Evolutionary conservation across 192 early-diverging fungal genomes (phyloP), one percentile per base, ranked within the genome.

Genomic region (Helicostylum pulchrum): DNA sequence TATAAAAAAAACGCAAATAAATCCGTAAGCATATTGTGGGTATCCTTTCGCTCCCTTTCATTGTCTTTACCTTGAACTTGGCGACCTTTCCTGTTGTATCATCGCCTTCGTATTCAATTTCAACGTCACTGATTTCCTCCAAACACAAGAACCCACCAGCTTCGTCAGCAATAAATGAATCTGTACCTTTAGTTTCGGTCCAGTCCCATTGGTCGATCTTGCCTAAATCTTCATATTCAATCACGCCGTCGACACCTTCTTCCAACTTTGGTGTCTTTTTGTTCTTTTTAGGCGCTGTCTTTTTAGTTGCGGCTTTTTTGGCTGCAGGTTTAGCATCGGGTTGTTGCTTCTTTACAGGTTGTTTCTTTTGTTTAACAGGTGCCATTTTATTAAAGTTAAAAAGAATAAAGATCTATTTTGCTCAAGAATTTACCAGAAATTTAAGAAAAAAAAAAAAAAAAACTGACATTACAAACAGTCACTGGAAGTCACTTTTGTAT

Each of bases 61-160:
- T 65, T 64, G 12, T 12, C 44, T 23, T 42, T 75, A 88, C 88
- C 83, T 87, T 80, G 67, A 94, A 91, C 61, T 86, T 88, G 36
- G 91, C 74, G 0, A 88, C 80, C 46, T 82, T 86, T 45, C 91
- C 89, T 7, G 86, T 85, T 0, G 68, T 62, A 12, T 77, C 74
- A 42, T 80, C 82, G 8, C 83, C 81, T 50, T 90, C 83, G 72
- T 85, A 88, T 36, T 82, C 82, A 30, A 94, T 85, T 68, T 93
- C 89, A 9, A 95, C 87, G 53, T 84, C 90, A 32, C 91, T 88
- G 23, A 95, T 71, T 59, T 97, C 95, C 70, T 97, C 93, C 43
- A 97, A 78, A 50, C 87, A 87, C 17, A 95, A 52, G 71, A 97
- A 91, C 3, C 93, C 95, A 14, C 88, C 89, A 52, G 84, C 65